Conservation (phyloP, 129 eudicot genomes). For the Heracleum sosnowskyi region DNA sequence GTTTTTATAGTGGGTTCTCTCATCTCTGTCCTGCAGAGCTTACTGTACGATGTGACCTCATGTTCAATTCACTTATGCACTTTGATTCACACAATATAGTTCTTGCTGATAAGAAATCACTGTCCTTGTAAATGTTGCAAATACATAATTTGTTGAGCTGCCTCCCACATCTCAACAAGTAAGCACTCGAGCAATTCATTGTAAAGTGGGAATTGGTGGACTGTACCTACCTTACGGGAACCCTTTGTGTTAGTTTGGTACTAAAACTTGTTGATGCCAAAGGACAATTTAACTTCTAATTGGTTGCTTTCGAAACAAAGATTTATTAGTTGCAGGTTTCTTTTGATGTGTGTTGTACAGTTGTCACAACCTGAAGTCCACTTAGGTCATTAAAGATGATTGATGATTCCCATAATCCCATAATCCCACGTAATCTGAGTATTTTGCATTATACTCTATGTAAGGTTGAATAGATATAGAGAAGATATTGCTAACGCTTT, state of each 20-base stretch:
- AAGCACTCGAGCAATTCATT: not conserved
- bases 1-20: not conserved
- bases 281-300: not conserved
- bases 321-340: not conserved
- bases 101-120: conserved; percentile 6
- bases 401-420: not conserved
- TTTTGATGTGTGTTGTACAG: not conserved
- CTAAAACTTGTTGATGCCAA: not conserved
- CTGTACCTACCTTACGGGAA: not conserved
- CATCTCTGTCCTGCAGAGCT: not conserved
- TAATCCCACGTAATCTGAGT: not conserved
- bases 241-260: not conserved
- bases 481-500: not conserved
- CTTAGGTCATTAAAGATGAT: not conserved
- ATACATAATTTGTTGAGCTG: not conserved
- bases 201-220: conserved; percentile 6
- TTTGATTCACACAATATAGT: not conserved
- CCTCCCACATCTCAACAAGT: not conserved
- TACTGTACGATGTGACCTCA: conserved; percentile 1
- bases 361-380: conserved; percentile 3
- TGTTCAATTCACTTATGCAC: not conserved
- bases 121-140: not conserved
- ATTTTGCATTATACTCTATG: not conserved
- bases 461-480: not conserved
- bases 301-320: not conserved